Evolutionary conservation across 352 stramenopile species (phyloP), one percentile per base, ranked within the genome.

Genomic region (Globisporangium nagaii): DNA sequence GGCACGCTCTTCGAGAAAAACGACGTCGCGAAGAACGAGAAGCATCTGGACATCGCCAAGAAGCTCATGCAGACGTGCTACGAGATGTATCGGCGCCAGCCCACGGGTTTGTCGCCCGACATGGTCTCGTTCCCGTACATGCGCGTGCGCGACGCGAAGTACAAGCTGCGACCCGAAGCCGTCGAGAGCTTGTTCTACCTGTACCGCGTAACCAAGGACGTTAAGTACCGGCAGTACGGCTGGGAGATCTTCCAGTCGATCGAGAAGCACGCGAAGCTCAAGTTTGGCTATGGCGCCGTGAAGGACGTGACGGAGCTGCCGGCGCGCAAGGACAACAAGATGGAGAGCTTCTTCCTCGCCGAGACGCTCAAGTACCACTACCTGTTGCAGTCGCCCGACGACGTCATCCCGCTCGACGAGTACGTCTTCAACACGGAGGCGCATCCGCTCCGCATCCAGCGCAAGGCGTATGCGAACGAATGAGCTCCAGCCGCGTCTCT

Each of bases 321-420:
- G 4, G 48, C 70, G 20, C 46, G 58, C 30, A 79, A 88, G n/a
- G 81, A 98, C 19, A 86, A 99, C 83, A 87, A 93, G 53, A 98
- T 98, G 96, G 96, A 99, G 71, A 98, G 85, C 47, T 99, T 99
- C 71, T 99, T 99, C 68, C 62, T 98, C 31, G 96, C 96, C 12
- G 97, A 99, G 78, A 99, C 96, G 27, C 74, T 99, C 40, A 99
- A 99, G 79, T 99, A 99, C 62, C 71, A 98, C 30, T 99, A 98
- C 68, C 71, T 99, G 45, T 75, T 98, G 9, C 88, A 98, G 65
- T 73, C 68, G 4, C 74, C 86, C 10, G 75, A 88, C 27, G 63
- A 80, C 39, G 46, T 90, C 19, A 70, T 97, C 53, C 71, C 97
- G 4, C 66, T 99, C n/a, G 86, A 98, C 57, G 87, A 97, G 62